Percentiles rank a stretch among this genome's conserved stretches.
Evolutionary conservation across 164 flowering plant genomes (phyloP).

Genomic region (Saururus chinensis): DNA sequence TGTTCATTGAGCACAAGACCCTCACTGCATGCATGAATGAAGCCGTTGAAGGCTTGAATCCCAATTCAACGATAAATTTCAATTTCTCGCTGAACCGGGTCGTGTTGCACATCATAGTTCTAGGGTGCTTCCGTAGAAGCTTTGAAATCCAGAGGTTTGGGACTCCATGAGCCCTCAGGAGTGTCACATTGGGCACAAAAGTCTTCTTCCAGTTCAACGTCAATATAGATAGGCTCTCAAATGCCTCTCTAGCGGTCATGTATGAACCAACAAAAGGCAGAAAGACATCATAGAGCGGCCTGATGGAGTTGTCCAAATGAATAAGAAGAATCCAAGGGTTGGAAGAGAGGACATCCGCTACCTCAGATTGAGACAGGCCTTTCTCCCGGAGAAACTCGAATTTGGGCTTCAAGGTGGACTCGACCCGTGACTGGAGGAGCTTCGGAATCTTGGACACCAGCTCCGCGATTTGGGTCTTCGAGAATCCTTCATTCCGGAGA

Average conservation of each 20-base stretch:
- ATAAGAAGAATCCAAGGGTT: no score
- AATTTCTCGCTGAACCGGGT: not conserved
- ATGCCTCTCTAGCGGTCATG: not conserved
- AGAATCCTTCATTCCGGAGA: not conserved
- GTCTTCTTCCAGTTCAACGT: not conserved
- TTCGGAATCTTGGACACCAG: not conserved
- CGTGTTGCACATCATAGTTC: not conserved
- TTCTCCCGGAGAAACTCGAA: not conserved
- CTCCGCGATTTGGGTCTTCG: not conserved
- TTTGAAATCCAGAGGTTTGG: not conserved
- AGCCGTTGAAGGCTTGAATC: not conserved
- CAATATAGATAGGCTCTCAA: not conserved
- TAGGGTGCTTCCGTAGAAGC: not conserved
- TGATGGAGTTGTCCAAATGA: not conserved
- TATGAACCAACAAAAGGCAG: not conserved
- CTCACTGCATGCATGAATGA: not conserved
- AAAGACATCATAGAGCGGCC: not conserved
- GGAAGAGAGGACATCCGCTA: not conserved
- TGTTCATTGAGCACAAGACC: not conserved
- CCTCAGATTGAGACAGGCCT: not conserved
- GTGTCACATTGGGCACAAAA: not conserved
- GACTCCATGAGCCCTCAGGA: constrained; percentile 1
- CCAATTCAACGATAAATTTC: not conserved
- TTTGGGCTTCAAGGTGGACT: not conserved
- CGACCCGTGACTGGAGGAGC: not conserved